phyloP scores from a whole-genome alignment of 1,284 basidiomycete species.

The Cutaneotrichosporon sp. region DNA sequence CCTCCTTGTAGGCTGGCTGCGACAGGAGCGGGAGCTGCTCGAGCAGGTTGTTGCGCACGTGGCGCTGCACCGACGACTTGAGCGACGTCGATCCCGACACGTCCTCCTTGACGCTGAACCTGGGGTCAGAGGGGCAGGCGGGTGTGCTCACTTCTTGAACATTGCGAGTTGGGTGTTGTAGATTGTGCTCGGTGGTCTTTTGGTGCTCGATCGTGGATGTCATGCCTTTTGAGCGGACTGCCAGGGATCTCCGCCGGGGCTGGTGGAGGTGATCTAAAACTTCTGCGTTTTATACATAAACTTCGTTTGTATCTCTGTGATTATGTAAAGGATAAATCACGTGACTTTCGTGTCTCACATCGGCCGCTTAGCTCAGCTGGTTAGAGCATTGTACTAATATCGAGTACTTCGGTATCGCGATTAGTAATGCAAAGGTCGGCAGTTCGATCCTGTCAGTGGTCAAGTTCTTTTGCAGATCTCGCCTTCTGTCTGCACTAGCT shows the following conservation, averaged over 20 bases:
- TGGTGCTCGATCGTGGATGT: constrained; percentile 2
- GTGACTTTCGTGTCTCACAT: background rate
- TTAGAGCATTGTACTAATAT: constrained; percentile 2
- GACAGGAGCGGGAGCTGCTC: constrained; percentile 76
- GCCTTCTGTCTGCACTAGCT: no score
- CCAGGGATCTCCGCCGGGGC: background rate
- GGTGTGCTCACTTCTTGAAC: constrained; percentile 48
- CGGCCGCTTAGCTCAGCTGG: constrained; percentile 1
- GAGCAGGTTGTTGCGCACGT: constrained; percentile 77
- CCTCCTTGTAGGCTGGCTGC: constrained; percentile 40
- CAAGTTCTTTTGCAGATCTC: background rate
- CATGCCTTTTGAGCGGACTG: background rate
- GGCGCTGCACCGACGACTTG: constrained; percentile 91
- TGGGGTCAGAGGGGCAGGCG: constrained; percentile 47
- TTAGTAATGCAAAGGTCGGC: constrained; percentile 1
- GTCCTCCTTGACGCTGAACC: constrained; percentile 83
- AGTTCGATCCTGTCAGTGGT: constrained; percentile 2
- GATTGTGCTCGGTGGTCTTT: background rate
- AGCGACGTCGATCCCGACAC: constrained; percentile 90
- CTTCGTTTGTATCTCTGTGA: no score
- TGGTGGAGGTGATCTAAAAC: no score
- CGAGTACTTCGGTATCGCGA: background rate
- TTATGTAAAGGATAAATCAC: background rate
- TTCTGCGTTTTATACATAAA: no score
- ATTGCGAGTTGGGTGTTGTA: constrained; percentile 25